phyloP scores from a whole-genome alignment of 768 basidiomycete genomes.

The Psilocybe cubensis region DNA sequence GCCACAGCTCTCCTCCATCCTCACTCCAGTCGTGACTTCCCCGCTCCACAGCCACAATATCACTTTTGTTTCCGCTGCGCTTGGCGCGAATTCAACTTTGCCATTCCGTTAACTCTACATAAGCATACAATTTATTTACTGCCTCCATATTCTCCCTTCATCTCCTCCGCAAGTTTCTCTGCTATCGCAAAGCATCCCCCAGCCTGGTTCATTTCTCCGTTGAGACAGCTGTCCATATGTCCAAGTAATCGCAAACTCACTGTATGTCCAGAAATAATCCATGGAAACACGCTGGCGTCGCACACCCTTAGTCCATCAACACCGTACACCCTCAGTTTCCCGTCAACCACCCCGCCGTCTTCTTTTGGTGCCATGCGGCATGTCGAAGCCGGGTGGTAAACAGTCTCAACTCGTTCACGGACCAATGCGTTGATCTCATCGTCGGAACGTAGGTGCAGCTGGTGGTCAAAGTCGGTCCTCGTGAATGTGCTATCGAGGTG shows the following conservation, averaged over 20 bases:
- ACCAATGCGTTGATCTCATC: constrained; percentile 40
- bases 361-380: constrained; percentile 46
- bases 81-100: neutral
- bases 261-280: constrained; percentile 44
- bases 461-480: constrained; percentile 36
- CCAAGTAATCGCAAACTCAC: constrained; percentile 23
- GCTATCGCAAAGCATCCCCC: constrained; percentile 34
- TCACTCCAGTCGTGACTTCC: constrained; percentile 2
- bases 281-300: constrained; percentile 44
- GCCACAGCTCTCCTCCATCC: neutral
- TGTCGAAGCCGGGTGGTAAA: constrained; percentile 48
- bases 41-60: constrained; percentile 15
- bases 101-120: neutral
- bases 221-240: neutral
- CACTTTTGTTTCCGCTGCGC: constrained; percentile 5
- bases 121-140: neutral
- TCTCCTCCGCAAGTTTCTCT: constrained; percentile 36
- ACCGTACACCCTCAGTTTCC: constrained; percentile 45
- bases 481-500: constrained; percentile 33
- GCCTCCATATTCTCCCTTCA: constrained; percentile 25
- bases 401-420: constrained; percentile 42
- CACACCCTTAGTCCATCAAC: constrained; percentile 45
- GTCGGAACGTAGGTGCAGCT: constrained; percentile 35
- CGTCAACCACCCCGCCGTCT: constrained; percentile 46
- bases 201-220: constrained; percentile 22